These are phyloP conservation scores for Blastocystis sp. DNA, from an alignment of 352 stramenopile species.

Conservation along the genomic window DNA sequence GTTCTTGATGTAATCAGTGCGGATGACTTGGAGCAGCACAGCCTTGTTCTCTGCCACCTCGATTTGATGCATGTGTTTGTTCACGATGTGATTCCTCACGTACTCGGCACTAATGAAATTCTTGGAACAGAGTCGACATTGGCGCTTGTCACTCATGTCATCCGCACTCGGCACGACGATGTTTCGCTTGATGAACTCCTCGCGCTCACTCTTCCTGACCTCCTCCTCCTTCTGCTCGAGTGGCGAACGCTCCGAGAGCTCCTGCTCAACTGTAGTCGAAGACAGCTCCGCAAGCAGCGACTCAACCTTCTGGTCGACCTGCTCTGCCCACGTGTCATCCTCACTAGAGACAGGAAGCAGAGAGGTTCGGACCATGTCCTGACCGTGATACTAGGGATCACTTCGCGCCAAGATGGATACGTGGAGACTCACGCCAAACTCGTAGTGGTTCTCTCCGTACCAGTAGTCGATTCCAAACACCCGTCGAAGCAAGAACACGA, in stretches of 20 bases:
- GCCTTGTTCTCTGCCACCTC: conserved; percentile 2
- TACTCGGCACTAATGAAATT: background rate
- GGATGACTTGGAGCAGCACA: background rate
- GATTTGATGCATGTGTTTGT: background rate
- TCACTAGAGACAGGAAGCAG: background rate
- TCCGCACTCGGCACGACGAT: background rate
- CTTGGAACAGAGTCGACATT: conserved; percentile 29
- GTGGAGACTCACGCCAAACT: conserved; percentile 15
- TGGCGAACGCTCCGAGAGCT: background rate
- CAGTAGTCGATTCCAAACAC: conserved; percentile 46
- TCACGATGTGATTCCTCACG: conserved; percentile 29
- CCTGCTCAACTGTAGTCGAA: background rate
- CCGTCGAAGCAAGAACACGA: background rate
- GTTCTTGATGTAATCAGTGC: conserved; percentile 19
- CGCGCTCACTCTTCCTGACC: background rate
- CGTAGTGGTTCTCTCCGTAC: background rate
- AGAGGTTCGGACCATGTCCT: background rate
- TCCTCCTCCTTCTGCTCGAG: background rate
- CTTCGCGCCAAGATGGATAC: background rate
- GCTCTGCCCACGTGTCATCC: background rate
- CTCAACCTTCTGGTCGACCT: background rate
- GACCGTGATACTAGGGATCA: background rate
- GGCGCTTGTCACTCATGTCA: background rate
- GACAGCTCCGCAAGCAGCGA: background rate
- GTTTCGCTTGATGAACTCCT: background rate